Percentiles rank a stretch among this genome's conserved stretches.
Evolutionary conservation across 352 stramenopile species (phyloP).

Genomic region (Phytophthora citrophthora): DNA sequence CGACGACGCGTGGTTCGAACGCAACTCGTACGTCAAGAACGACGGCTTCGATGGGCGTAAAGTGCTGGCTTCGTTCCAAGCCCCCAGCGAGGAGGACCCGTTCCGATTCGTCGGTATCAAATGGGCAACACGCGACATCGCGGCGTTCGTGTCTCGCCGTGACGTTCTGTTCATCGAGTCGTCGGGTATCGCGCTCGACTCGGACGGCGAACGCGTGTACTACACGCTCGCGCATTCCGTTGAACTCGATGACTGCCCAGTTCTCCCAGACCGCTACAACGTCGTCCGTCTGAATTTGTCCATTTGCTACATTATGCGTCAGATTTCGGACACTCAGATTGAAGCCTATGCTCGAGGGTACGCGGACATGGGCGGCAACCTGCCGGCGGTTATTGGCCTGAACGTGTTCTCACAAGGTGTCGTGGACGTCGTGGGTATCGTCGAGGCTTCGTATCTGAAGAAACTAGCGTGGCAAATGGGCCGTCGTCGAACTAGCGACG

Average conservation of each 20-base stretch:
- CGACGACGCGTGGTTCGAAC: slow-evolving; percentile 44
- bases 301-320: slow-evolving; percentile 59
- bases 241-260: slow-evolving; percentile 38
- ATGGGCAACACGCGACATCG: slow-evolving; percentile 42
- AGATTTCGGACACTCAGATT: slow-evolving; percentile 42
- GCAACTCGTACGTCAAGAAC: slow-evolving; percentile 53
- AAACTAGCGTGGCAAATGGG: slow-evolving; percentile 54
- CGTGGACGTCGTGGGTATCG: slow-evolving; percentile 40
- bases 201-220: slow-evolving; percentile 46
- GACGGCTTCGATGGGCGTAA: slow-evolving; percentile 42
- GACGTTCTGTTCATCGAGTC: slow-evolving; percentile 56
- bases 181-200: slow-evolving; percentile 50
- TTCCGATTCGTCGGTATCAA: slow-evolving; percentile 64
- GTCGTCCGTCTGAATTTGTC: slow-evolving; percentile 54
- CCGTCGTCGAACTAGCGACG: slow-evolving; percentile 17
- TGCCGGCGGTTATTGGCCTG: slow-evolving; percentile 38
- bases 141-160: slow-evolving; percentile 45
- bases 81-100: slow-evolving; percentile 48
- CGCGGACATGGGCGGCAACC: slow-evolving; percentile 44
- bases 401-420: slow-evolving; percentile 41
- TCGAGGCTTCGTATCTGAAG: slow-evolving; percentile 60
- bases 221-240: slow-evolving; percentile 59
- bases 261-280: slow-evolving; percentile 32
- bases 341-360: slow-evolving; percentile 58
- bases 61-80: slow-evolving; percentile 51